Evolutionary conservation across 805 yeast species (phyloP), one percentile per base, ranked within the genome.

Genomic region (Pichia californica): DNA sequence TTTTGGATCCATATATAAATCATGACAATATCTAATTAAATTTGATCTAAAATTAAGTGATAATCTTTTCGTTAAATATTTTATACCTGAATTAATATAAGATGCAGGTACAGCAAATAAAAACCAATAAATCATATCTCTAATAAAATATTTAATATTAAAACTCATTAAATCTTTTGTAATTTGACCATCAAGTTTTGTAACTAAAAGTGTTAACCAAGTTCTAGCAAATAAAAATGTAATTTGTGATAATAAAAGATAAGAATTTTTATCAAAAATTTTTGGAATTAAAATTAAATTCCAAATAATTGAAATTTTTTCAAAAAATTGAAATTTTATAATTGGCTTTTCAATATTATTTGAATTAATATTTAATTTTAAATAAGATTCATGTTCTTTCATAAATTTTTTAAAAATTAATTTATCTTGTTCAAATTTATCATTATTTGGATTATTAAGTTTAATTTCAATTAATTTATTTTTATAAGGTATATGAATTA

Each of bases 91-190:
- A 62, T 89, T 89, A 27, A 96, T 84, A 61, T 87, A 89, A 3
- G 93, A 81, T 0, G 96, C 95, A 2, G 98, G 98, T 49, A 89
- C 78, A 1, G 96, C 96, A 57, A 89, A 80, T 47, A 85, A 64
- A 46, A 89, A 77, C 97, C 97, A 89, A 61, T 84, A 83, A 9
- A 78, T 73, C 61, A 89, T 69, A 59, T 89, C 96, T 46, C 85
- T 69, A 32, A 79, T 61, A 54, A 89, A 89, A 41, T 81, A 81
- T 51, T 69, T 74, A 16, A 88, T 87, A 50, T 82, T 79, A 15
- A 88, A 88, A 15, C 88, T 81, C 52, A 89, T 87, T 57, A 89
- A 76, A 61, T 88, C 91, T 59, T 85, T 82, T 36, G 88, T 96
- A 40, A 89, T 83, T 60, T 85, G 91, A 54, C 96, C 97, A 61